Evolutionary conservation across 768 basidiomycete genomes (phyloP).

Genomic region (Boletus subparvulus): DNA sequence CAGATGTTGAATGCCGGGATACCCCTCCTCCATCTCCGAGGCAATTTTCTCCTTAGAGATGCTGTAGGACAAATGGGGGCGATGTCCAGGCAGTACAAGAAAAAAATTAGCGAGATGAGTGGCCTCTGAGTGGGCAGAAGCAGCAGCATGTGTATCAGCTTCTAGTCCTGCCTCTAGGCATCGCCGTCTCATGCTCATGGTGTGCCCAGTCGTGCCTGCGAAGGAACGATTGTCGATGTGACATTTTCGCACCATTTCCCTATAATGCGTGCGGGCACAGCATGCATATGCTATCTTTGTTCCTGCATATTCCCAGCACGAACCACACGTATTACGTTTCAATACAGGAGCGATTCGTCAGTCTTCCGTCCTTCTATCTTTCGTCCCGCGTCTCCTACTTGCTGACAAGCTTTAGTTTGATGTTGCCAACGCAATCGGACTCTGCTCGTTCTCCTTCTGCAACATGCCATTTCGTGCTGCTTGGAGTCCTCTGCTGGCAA

Average conservation of each 20-base stretch:
- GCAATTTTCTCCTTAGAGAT: background rate
- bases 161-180: constrained; percentile 27
- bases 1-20: background rate
- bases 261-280: constrained; percentile 18
- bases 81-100: constrained; percentile 15
- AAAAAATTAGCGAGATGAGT: constrained; percentile 25
- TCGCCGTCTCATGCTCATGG: constrained; percentile 20
- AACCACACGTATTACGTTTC: constrained; percentile 23
- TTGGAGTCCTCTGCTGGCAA: constrained; percentile 7
- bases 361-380: constrained; percentile 14
- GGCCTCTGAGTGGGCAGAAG: constrained; percentile 31
- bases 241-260: constrained; percentile 13
- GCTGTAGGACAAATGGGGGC: constrained; percentile 1
- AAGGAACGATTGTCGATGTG: constrained; percentile 16
- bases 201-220: constrained; percentile 11
- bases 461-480: constrained; percentile 11
- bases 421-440: constrained; percentile 2
- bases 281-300: constrained; percentile 25
- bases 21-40: constrained; percentile 23
- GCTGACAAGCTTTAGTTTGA: constrained; percentile 23
- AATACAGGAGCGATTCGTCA: constrained; percentile 15
- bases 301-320: constrained; percentile 18
- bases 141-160: constrained; percentile 22
- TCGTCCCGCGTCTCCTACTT: constrained; percentile 1
- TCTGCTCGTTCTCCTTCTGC: constrained; percentile 1